Evolutionary conservation across 805 yeast species (phyloP).

Genomic region (Priceomyces carsonii): DNA sequence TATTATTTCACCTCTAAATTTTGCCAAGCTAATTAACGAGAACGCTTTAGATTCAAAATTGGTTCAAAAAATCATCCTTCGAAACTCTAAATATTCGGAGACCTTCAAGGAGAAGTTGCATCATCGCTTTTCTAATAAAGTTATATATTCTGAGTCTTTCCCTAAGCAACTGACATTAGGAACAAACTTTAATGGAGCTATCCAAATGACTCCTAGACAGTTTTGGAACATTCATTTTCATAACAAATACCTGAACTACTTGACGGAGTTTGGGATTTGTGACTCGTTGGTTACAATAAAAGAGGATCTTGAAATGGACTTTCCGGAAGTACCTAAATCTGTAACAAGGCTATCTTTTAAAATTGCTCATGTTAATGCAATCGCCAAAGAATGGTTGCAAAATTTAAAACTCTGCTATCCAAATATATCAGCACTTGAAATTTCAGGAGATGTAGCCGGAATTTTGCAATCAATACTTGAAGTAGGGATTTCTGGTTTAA

Average conservation of each 20-base stretch:
- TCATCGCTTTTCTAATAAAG: not conserved
- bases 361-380: not conserved
- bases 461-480: not conserved
- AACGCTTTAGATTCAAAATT: conserved; percentile 5
- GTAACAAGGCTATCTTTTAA: not conserved
- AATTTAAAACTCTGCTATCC: not conserved
- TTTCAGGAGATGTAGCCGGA: not conserved
- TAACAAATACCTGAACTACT: not conserved
- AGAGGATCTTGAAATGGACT: not conserved
- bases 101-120: not conserved
- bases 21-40: conserved; percentile 6
- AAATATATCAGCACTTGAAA: not conserved
- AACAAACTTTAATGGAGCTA: not conserved
- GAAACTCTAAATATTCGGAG: not conserved
- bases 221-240: conserved; percentile 3
- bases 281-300: conserved; percentile 1
- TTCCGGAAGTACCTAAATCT: conserved; percentile 1
- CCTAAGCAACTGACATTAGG: not conserved
- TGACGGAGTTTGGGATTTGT: conserved; percentile 1
- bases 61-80: conserved; percentile 2
- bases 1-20: conserved; percentile 1
- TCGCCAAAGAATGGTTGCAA: not conserved
- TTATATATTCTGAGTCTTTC: conserved; percentile 2
- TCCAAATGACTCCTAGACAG: not conserved
- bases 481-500: not conserved